These are phyloP conservation scores for Solanum hybrid DNA, from an alignment of 305 asterid genomes.

Conservation along the genomic window DNA sequence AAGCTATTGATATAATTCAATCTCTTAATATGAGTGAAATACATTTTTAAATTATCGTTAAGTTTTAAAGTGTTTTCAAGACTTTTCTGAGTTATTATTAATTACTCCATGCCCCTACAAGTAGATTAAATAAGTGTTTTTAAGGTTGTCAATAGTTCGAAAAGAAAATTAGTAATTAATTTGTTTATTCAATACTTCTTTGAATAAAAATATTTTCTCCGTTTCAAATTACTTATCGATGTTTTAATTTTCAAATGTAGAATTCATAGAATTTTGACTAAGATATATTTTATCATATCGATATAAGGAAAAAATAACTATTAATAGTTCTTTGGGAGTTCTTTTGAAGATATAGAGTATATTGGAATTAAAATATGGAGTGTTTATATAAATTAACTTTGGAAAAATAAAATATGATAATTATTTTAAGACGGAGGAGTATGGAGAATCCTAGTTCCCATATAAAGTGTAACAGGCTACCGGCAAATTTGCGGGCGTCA, in stretches of 20 bases:
- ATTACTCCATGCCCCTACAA: neutral
- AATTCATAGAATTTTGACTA: neutral
- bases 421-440: rapidly evolving
- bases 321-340: too few relatives aligned
- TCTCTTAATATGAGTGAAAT: too few relatives aligned
- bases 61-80: too few relatives aligned
- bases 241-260: too few relatives aligned
- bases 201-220: too few relatives aligned
- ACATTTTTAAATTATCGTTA: rapidly evolving
- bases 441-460: neutral
- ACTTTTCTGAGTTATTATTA: too few relatives aligned
- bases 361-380: neutral
- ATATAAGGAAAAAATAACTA: too few relatives aligned
- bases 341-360: neutral
- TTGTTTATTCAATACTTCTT: neutral
- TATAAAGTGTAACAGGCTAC: neutral
- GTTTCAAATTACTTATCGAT: neutral
- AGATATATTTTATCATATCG: neutral
- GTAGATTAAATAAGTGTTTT: neutral
- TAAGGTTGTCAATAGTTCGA: too few relatives aligned
- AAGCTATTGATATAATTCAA: too few relatives aligned
- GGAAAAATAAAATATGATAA: neutral
- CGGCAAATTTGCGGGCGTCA: neutral
- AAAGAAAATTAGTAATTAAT: neutral
- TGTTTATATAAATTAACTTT: neutral